Conservation (phyloP, 352 stramenopile species). For the Phytophthora quininea region DNA sequence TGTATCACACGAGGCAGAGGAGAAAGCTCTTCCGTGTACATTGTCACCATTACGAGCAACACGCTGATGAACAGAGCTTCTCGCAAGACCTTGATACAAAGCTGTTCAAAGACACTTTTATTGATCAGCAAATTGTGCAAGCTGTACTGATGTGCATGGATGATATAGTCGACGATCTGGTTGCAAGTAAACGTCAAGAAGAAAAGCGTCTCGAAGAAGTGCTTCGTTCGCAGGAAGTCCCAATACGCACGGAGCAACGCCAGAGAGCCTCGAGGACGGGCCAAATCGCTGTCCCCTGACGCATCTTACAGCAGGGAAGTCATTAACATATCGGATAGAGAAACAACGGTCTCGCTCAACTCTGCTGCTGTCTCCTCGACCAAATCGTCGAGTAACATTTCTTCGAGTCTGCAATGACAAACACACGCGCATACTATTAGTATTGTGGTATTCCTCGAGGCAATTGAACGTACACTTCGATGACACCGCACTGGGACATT, state of each 20-base stretch:
- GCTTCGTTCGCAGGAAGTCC: constrained; percentile 39
- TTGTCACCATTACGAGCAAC: background rate
- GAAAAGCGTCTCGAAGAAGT: constrained; percentile 26
- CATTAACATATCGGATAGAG: constrained; percentile 47
- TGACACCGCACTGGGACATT: constrained; percentile 61
- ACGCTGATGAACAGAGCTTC: background rate
- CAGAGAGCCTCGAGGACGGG: constrained; percentile 6
- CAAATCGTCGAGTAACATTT: constrained; percentile 51
- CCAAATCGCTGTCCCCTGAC: background rate
- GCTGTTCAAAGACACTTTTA: constrained; percentile 19
- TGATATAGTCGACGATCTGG: constrained; percentile 39
- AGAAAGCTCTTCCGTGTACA: background rate
- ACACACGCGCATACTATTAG: background rate
- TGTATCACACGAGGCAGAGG: constrained; percentile 3
- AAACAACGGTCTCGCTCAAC: constrained; percentile 42
- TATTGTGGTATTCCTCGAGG: background rate
- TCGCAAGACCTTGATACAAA: constrained; percentile 16
- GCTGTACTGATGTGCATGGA: constrained; percentile 41
- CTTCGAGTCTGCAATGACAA: constrained; percentile 39
- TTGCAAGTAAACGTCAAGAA: constrained; percentile 18
- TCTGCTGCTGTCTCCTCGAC: constrained; percentile 43
- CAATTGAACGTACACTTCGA: constrained; percentile 59
- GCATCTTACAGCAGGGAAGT: constrained; percentile 30
- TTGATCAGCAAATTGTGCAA: constrained; percentile 33
- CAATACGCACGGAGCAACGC: constrained; percentile 46